Evolutionary conservation across 2,329 filamentous ascomycete genomes (phyloP).

Genomic region (Fusarium irregulare): DNA sequence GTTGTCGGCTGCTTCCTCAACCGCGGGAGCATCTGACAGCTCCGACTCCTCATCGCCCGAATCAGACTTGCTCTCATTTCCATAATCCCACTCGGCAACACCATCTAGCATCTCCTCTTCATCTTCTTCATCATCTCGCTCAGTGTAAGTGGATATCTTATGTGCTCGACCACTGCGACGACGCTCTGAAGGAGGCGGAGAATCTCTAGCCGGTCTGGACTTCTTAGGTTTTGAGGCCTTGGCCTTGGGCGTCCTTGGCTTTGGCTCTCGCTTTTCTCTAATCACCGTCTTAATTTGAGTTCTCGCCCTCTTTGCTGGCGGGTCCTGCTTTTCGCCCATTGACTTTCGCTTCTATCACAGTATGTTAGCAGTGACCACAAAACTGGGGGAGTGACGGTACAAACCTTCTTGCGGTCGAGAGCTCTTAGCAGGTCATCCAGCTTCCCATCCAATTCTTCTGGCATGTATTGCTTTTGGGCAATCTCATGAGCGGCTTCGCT

Average conservation of each 20-base stretch:
- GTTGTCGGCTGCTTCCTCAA: conserved; percentile 26
- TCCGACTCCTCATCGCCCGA: conserved; percentile 37
- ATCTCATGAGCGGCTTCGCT: conserved; percentile 86
- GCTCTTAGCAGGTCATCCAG: conserved; percentile 75
- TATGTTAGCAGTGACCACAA: conserved; percentile 40
- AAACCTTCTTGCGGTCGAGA: conserved; percentile 79
- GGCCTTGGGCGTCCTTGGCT: conserved; percentile 51
- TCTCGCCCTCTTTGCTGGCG: conserved; percentile 54
- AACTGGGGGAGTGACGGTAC: conserved; percentile 16
- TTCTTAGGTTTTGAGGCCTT: conserved; percentile 51
- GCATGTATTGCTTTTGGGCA: conserved; percentile 85
- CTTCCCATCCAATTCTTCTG: conserved; percentile 78
- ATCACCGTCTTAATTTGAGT: conserved; percentile 53
- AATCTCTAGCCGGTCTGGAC: conserved; percentile 44
- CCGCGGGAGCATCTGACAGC: conserved; percentile 39
- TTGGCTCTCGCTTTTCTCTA: conserved; percentile 52
- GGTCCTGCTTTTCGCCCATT: conserved; percentile 61
- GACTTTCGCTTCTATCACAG: conserved; percentile 67
- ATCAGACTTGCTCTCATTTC: conserved; percentile 37
- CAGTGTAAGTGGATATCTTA: conserved; percentile 62
- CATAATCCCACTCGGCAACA: conserved; percentile 69
- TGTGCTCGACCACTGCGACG: conserved; percentile 67
- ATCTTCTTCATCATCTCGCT: conserved; percentile 68
- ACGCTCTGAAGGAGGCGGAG: conserved; percentile 58
- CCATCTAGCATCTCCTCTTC: conserved; percentile 72